Base-by-base conservation (phyloP, 176 grass and related monocot genomes). In the Alloteropsis semialata region DNA sequence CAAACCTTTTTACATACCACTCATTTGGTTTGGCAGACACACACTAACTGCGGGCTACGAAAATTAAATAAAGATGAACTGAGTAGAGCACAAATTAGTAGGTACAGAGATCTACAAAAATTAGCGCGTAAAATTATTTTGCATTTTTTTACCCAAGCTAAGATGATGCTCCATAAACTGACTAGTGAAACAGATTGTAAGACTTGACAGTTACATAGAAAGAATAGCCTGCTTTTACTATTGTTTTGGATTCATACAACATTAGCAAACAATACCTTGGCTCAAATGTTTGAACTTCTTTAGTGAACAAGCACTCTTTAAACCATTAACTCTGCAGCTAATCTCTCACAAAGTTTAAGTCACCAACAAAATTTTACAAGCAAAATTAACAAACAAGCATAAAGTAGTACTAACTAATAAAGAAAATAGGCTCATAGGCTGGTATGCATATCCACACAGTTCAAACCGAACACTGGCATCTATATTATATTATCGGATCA, bases 11-110 rank as follows among this genome's bases (percentile, higher is more conserved):
- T 44, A n/a, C 27, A 60, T 39, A 55, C 11, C 33, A 33, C 8
- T 76, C 8, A 27, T 53, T 2, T 42, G 75, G n/a, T 30, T 75
- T 45, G 34, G n/a, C 71, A 30, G 34, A n/a, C 33, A 43, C 45
- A 75, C n/a, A 46, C 15, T 56, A 18, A 18, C 18, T 24, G 42
- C 53, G 78, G 49, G 38, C 1, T 70, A 48, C 27, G 27, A 13
- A 25, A 78, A 78, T 22, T 19, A 84, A 49, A 70, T 70, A 59
- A 77, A 27, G 11, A 59, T 69, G 48, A 49, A 49, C 59, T 14
- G 19, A 28, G 50, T 57, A 84, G 5, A 77, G 10, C 24, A 44
- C 11, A 76, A 22, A 13, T 34, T 19, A 45, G 46, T 49, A 38
- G 5, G 30, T 28, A 65, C 2, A 15, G 32, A 18, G 75, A 29